Base-by-base conservation (phyloP, 2,329 filamentous ascomycete genomes). In the Trichoderma citrinoviride region DNA sequence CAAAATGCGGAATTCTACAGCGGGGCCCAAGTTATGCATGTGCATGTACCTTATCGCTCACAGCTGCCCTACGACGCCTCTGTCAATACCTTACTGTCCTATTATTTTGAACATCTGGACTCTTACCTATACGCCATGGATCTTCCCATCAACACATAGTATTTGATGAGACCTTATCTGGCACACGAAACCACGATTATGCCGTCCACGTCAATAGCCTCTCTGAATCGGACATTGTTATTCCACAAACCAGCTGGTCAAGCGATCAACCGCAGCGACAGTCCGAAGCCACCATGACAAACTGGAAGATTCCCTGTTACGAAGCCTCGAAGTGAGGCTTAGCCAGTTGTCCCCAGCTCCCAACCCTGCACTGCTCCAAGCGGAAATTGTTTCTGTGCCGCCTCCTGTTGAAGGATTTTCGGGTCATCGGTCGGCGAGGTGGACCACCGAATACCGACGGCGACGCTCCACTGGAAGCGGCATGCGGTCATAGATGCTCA, bases 1-100 rank as follows among this genome's bases (percentile, higher is more conserved):
- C 54, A 66, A 66, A 66, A 66, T 43, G 40, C 65, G 64, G 64
- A 65, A 63, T 44, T 27, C 27, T 37, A 21, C n/a, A 44, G 58
- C 37, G 60, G 60, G 60, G 60, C 37, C 37, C 3, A n/a, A n/a
- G n/a, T n/a, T n/a, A n/a, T n/a, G n/a, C 15, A n/a, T 5, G 27
- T 12, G 8, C n/a, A 21, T 19, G 40, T 6, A 25, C 17, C 54
- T 37, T 37, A 7, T 6, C 33, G n/a, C 23, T 25, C 3, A 12
- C 23, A 12, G 17, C 49, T 19, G 27, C 15, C 17, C 7, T 17
- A 27, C n/a, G 1, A 7, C 17, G 23, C 6, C 2, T 12, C 37
- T 37, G 10, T 6, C 33, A 37, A 37, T 37, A 43, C 17, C 41
- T 44, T n/a, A n/a, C n/a, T n/a, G n/a, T n/a, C n/a, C n/a, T n/a